phyloP scores from a whole-genome alignment of 805 yeast species.

The Cyberlindnera meyerae region DNA sequence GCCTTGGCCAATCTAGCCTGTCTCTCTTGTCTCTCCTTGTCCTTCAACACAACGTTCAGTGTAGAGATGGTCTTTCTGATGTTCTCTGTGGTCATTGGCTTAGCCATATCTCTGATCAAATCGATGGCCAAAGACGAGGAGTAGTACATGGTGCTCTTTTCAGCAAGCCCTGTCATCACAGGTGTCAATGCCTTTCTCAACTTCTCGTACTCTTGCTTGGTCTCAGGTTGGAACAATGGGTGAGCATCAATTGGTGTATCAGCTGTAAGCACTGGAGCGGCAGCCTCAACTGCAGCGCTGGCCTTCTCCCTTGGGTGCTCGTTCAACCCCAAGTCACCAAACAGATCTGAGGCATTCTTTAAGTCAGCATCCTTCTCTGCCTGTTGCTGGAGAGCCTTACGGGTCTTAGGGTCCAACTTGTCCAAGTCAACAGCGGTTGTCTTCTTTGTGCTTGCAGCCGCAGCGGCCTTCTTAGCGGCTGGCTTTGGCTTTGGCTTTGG shows the following conservation, averaged over 20 bases:
- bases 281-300: constrained; percentile 31
- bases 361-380: constrained; percentile 84
- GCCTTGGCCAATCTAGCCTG: constrained; percentile 74
- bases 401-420: constrained; percentile 65
- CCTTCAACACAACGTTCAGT: constrained; percentile 71
- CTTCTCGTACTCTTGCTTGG: constrained; percentile 74
- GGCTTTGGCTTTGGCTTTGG: constrained; percentile 29
- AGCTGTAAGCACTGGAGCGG: constrained; percentile 34
- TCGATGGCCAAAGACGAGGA: constrained; percentile 76
- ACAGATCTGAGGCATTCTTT: constrained; percentile 88
- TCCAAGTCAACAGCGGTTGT: constrained; percentile 53
- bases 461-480: constrained; percentile 19
- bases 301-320: constrained; percentile 41
- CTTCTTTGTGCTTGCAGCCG: constrained; percentile 30
- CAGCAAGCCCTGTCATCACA: constrained; percentile 55
- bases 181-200: constrained; percentile 68
- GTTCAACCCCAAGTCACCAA: constrained; percentile 63
- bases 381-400: constrained; percentile 65
- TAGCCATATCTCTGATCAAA: constrained; percentile 76
- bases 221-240: constrained; percentile 80
- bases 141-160: constrained; percentile 61
- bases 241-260: constrained; percentile 68
- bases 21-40: constrained; percentile 87
- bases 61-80: constrained; percentile 83
- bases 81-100: constrained; percentile 77